Evolutionary conservation across 2,329 filamentous ascomycete genomes (phyloP).

Genomic region (Ophiostoma novo-ulmi): DNA sequence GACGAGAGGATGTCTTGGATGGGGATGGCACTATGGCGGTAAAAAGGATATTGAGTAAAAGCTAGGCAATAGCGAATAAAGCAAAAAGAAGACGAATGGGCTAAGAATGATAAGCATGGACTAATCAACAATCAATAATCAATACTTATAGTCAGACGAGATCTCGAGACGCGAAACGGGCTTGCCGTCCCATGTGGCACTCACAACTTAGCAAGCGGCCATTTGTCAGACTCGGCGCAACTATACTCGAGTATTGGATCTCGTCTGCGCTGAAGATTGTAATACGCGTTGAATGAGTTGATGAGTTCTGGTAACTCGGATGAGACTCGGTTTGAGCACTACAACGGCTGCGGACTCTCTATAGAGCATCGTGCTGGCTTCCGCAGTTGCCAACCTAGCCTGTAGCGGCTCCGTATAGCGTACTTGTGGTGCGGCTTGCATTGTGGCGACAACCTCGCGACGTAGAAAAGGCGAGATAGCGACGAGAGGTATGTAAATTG

Average conservation of each 20-base stretch:
- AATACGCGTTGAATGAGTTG: background rate
- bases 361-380: background rate
- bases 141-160: background rate
- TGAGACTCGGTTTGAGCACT: background rate
- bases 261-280: background rate
- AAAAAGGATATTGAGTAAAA: slow-evolving; percentile 8
- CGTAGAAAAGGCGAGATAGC: background rate
- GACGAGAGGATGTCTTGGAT: slow-evolving; percentile 24
- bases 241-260: background rate
- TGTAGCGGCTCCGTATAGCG: background rate
- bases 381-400: background rate
- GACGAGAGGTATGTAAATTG: background rate
- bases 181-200: background rate
- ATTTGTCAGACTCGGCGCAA: background rate
- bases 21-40: background rate
- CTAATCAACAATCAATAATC: background rate
- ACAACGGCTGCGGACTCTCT: too few relatives aligned
- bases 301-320: too few relatives aligned
- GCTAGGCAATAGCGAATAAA: background rate
- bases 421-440: background rate
- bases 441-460: background rate
- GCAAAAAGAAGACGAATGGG: background rate
- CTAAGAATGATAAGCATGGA: background rate
- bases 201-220: background rate
- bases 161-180: background rate